Conservation (phyloP, 2,329 filamentous ascomycete species). For the Fusarium lyarnte region DNA sequence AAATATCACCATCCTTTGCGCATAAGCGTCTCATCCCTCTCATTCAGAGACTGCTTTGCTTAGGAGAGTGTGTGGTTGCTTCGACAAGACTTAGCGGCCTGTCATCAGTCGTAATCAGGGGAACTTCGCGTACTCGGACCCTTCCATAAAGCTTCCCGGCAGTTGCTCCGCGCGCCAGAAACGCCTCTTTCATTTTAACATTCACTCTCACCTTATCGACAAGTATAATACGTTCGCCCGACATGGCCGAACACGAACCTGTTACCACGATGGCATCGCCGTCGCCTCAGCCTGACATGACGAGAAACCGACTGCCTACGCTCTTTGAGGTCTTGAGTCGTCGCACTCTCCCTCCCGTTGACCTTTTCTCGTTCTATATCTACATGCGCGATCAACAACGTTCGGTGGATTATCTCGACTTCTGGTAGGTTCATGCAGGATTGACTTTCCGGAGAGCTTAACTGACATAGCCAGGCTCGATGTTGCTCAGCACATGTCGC, state of each 20-base stretch:
- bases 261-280: conserved; percentile 51
- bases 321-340: conserved; percentile 96
- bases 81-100: conserved; percentile 18
- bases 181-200: conserved; percentile 29
- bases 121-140: conserved; percentile 28
- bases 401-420: conserved; percentile 97
- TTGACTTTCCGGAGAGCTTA: background rate
- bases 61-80: conserved; percentile 25
- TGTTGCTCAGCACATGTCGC: conserved; percentile 98
- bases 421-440: conserved; percentile 74
- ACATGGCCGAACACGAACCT: conserved; percentile 44
- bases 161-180: conserved; percentile 27
- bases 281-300: conserved; percentile 67
- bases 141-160: conserved; percentile 28
- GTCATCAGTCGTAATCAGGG: conserved; percentile 32
- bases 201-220: conserved; percentile 13
- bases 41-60: conserved; percentile 10
- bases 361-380: conserved; percentile 99
- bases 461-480: conserved; percentile 77
- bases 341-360: conserved; percentile 92
- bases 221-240: conserved; percentile 18
- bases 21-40: conserved; percentile 20
- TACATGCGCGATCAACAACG: conserved; percentile 99
- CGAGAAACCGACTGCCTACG: conserved; percentile 87
- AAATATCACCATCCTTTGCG: conserved; percentile 29